Conservation (phyloP, 225 moss, liverwort and hornwort genomes). For the Bryum argenteum region DNA sequence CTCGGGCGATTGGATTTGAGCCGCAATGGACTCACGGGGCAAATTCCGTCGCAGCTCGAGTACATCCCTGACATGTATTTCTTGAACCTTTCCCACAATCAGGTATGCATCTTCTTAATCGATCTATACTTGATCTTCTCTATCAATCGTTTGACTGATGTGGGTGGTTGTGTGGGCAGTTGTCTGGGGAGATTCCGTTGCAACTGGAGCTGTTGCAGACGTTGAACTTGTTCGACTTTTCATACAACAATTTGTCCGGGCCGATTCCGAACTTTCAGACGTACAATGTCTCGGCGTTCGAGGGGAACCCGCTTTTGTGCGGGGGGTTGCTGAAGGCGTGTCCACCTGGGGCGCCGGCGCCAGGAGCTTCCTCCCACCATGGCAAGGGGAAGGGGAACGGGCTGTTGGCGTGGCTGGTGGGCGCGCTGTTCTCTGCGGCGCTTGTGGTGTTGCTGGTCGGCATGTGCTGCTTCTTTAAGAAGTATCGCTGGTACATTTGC, state of each 20-base stretch:
- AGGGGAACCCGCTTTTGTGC: constrained; percentile 75
- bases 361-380: background rate
- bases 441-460: constrained; percentile 72
- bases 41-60: constrained; percentile 66
- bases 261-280: constrained; percentile 69
- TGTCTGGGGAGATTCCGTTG: constrained; percentile 67
- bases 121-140: background rate
- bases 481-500: constrained; percentile 66
- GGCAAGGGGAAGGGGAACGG: constrained; percentile 23
- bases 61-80: constrained; percentile 60
- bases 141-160: too few species aligned
- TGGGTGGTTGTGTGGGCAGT: background rate
- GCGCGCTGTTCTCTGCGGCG: constrained; percentile 73
- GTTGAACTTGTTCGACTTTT: constrained; percentile 79
- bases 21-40: constrained; percentile 63
- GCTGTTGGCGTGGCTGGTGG: constrained; percentile 84
- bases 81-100: constrained; percentile 72
- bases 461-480: constrained; percentile 77
- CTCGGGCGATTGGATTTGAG: constrained; percentile 71
- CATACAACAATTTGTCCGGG: constrained; percentile 82
- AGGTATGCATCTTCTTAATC: constrained; percentile 4
- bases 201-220: constrained; percentile 66
- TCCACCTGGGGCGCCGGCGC: constrained; percentile 17
- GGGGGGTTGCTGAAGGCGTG: constrained; percentile 49
- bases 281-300: constrained; percentile 60